Evolutionary conservation across 2,329 filamentous ascomycete species (phyloP).

Genomic region (Juglanconis juglandina): DNA sequence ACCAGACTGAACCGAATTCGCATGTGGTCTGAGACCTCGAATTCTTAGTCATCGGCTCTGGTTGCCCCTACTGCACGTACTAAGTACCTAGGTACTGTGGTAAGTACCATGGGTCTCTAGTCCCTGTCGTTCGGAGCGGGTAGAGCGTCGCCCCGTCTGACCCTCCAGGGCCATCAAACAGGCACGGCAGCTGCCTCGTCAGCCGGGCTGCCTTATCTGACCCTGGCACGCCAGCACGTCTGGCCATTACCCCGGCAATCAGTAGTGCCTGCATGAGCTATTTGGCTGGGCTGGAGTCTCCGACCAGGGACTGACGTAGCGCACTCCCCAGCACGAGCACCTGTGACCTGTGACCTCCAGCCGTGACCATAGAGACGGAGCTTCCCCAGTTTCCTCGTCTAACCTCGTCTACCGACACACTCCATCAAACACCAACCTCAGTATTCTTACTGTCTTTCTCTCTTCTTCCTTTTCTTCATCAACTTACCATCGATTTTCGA

Average conservation of each 20-base stretch:
- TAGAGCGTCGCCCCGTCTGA: neutral
- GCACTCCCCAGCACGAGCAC: neutral
- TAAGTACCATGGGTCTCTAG: no score
- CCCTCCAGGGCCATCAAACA: neutral
- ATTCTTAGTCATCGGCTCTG: neutral
- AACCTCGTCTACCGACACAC: neutral
- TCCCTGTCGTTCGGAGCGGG: neutral
- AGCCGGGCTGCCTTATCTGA: slow-evolving; percentile 2
- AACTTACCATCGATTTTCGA: neutral
- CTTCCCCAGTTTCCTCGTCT: slow-evolving; percentile 10
- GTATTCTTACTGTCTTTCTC: neutral
- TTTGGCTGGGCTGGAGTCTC: neutral
- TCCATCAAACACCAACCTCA: neutral
- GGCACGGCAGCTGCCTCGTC: neutral
- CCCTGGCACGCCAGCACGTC: neutral
- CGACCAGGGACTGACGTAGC: slow-evolving; percentile 8
- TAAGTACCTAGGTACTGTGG: neutral
- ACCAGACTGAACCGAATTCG: no score
- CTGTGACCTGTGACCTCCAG: slow-evolving; percentile 6
- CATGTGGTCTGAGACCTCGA: neutral
- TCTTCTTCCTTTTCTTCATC: neutral
- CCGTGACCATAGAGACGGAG: neutral
- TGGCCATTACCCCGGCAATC: slow-evolving; percentile 5
- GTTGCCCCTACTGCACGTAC: neutral
- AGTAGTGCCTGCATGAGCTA: neutral